These are phyloP conservation scores for Nemania diffusa DNA, from an alignment of 2,329 filamentous ascomycete genomes.

Conservation along the genomic window DNA sequence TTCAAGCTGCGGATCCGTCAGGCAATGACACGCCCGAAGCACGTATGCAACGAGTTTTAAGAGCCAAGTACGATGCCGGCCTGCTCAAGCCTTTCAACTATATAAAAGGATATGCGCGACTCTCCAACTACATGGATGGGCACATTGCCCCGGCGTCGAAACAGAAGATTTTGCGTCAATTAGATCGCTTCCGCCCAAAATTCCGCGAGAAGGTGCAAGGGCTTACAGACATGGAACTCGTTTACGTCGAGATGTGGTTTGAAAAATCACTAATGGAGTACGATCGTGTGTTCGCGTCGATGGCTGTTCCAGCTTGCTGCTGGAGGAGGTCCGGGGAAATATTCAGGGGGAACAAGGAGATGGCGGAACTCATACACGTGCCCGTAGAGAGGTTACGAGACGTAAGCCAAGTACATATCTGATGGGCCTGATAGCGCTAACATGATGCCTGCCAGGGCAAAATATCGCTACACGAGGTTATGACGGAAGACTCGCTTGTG, in stretches of 20 bases:
- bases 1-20: constrained; percentile 94
- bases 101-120: constrained; percentile 90
- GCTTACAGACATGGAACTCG: constrained; percentile 91
- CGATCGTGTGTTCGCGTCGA: constrained; percentile 96
- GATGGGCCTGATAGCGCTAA: constrained; percentile 13
- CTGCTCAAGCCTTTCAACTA: constrained; percentile 98
- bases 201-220: constrained; percentile 95
- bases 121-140: constrained; percentile 91
- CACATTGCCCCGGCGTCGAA: constrained; percentile 85
- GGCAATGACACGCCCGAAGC: constrained; percentile 88
- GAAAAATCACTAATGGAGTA: constrained; percentile 97
- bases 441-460: constrained; percentile 72
- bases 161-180: constrained; percentile 89
- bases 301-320: constrained; percentile 97
- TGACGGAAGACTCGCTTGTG: constrained; percentile 93
- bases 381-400: constrained; percentile 91
- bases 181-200: constrained; percentile 93
- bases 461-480: constrained; percentile 92
- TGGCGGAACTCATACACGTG: constrained; percentile 95
- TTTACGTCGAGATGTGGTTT: constrained; percentile 99
- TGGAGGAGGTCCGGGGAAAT: constrained; percentile 98
- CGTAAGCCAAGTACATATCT: constrained; percentile 64
- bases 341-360: constrained; percentile 96
- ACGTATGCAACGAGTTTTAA: constrained; percentile 92
- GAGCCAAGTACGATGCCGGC: constrained; percentile 95